Conservation (phyloP, 352 stramenopile genomes). For the Phytophthora megakarya region DNA sequence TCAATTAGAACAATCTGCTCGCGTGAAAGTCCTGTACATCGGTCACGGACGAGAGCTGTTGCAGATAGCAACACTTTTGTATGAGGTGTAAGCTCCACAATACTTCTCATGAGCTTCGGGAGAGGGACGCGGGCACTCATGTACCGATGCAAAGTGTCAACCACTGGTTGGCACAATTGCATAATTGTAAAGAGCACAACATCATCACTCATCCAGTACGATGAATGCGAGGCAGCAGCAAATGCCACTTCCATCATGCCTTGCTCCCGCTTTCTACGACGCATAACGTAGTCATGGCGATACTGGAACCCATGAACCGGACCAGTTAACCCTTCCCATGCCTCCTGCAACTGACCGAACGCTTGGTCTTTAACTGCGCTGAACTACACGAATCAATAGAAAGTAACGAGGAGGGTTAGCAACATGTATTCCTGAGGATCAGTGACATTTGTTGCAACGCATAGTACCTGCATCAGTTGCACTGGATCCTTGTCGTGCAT, state of each 20-base stretch:
- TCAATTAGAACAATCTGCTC: slow-evolving; percentile 80
- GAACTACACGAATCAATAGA: slow-evolving; percentile 35
- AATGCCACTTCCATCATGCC: slow-evolving; percentile 89
- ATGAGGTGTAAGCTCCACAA: slow-evolving; percentile 81
- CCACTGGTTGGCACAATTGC: slow-evolving; percentile 84
- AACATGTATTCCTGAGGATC: neutral
- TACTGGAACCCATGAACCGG: slow-evolving; percentile 78
- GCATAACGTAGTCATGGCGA: slow-evolving; percentile 84
- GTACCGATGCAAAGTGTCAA: slow-evolving; percentile 82
- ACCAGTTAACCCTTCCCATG: slow-evolving; percentile 68
- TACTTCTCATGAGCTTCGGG: slow-evolving; percentile 74
- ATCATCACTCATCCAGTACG: slow-evolving; percentile 90
- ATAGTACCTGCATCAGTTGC: slow-evolving; percentile 70
- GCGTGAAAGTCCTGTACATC: slow-evolving; percentile 76
- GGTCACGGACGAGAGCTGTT: slow-evolving; percentile 78
- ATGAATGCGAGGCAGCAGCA: slow-evolving; percentile 82
- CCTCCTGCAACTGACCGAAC: slow-evolving; percentile 82
- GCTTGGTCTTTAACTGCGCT: slow-evolving; percentile 64
- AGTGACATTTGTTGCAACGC: neutral
- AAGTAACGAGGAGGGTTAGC: neutral
- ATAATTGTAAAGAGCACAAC: slow-evolving; percentile 88
- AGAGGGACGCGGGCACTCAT: slow-evolving; percentile 77
- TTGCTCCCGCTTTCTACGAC: slow-evolving; percentile 74
- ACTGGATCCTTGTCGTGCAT: slow-evolving; percentile 88
- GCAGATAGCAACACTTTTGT: slow-evolving; percentile 66